These are phyloP conservation scores for Paramyrothecium sp. DNA, from an alignment of 2,329 filamentous ascomycete genomes.

Conservation along the genomic window DNA sequence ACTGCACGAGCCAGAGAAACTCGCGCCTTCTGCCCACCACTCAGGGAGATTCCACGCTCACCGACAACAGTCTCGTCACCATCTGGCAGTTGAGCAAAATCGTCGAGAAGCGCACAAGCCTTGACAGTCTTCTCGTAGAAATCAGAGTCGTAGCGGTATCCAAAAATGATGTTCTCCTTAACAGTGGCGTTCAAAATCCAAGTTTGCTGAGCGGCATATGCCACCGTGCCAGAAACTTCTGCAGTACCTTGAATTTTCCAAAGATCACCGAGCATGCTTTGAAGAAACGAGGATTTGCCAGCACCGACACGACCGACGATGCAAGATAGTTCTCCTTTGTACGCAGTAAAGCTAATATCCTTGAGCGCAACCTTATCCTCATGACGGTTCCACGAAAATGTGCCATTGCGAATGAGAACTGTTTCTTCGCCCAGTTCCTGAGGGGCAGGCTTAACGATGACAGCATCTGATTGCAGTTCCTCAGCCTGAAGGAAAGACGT, in stretches of 20 bases:
- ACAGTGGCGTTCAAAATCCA: constrained; percentile 99
- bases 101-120: constrained; percentile 86
- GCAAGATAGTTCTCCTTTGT: constrained; percentile 91
- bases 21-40: constrained; percentile 93
- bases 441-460: constrained; percentile 66
- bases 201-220: constrained; percentile 88
- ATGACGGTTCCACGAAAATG: constrained; percentile 93
- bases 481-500: constrained; percentile 84
- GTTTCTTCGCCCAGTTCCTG: constrained; percentile 81
- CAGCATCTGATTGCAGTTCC: constrained; percentile 84
- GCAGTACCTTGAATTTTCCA: constrained; percentile 88
- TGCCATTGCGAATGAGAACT: constrained; percentile 77
- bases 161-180: constrained; percentile 95
- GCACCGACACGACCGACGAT: constrained; percentile 91
- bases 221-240: constrained; percentile 75
- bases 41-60: constrained; percentile 93
- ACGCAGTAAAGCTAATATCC: constrained; percentile 83
- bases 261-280: constrained; percentile 84
- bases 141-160: constrained; percentile 85
- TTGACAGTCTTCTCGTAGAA: constrained; percentile 94
- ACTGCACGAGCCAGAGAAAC: constrained; percentile 90
- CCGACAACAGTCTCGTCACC: constrained; percentile 96
- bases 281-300: constrained; percentile 91
- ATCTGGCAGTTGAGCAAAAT: constrained; percentile 89
- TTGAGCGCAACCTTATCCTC: constrained; percentile 69